A percentile compares a stretch with the other conserved stretches of the same genome.
phyloP scores from a whole-genome alignment of 176 grass and related monocot genomes.

The Lolium rigidum region DNA sequence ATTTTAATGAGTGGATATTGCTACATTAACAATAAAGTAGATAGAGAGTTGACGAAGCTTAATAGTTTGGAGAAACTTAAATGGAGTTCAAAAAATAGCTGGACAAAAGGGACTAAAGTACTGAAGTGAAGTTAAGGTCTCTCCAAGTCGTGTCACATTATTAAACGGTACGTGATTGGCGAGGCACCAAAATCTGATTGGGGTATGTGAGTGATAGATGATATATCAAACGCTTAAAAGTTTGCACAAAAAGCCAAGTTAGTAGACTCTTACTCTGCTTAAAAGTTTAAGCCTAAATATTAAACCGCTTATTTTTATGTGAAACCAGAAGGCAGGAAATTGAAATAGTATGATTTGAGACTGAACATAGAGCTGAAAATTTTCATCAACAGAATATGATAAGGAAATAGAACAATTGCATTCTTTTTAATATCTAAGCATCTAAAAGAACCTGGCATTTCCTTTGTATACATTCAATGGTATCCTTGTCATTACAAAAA shows the following conservation, averaged over 20 bases:
- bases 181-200: background rate
- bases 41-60: conserved; percentile 4
- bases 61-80: conserved; percentile 15
- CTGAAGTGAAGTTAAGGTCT: conserved; percentile 15
- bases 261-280: background rate
- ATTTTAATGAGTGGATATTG: background rate
- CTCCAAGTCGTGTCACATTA: conserved; percentile 3
- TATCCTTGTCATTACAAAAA: background rate
- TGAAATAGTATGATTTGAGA: conserved; percentile 12
- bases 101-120: background rate
- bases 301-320: background rate
- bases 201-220: background rate
- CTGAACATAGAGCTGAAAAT: conserved; percentile 16
- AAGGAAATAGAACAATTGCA: background rate
- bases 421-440: conserved; percentile 31
- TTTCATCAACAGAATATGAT: conserved; percentile 29
- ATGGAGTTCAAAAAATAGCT: background rate
- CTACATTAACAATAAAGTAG: conserved; percentile 3
- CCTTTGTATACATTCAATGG: background rate
- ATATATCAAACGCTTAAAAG: background rate
- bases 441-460: conserved; percentile 30
- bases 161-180: conserved; percentile 1
- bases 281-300: background rate
- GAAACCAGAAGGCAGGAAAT: background rate
- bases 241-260: conserved; percentile 16